phyloP scores from a whole-genome alignment of 306 rosid species.

The Neltuma alba region DNA sequence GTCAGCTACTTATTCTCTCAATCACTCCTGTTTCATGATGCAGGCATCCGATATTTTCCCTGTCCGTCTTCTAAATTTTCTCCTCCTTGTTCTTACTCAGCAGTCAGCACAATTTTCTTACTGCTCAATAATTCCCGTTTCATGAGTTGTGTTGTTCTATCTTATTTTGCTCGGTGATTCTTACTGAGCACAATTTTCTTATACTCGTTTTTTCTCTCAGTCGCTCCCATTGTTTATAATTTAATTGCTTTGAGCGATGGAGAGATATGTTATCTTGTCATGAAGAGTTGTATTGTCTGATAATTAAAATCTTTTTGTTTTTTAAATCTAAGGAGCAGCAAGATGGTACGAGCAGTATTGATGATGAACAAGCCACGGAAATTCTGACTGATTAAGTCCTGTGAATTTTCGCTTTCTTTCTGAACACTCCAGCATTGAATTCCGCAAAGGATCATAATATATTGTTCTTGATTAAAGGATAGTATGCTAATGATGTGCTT shows the following conservation, averaged over 20 bases:
- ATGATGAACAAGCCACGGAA: constrained; percentile 85
- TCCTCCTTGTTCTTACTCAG: neutral
- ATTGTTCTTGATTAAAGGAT: neutral
- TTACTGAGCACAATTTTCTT: neutral
- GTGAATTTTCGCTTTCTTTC: constrained; percentile 60
- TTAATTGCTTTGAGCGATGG: neutral
- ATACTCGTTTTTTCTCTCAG: neutral
- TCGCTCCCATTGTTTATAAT: neutral
- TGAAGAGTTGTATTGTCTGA: neutral
- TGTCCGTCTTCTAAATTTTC: neutral
- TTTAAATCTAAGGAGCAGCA: constrained; percentile 12
- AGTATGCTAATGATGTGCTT: constrained; percentile 28
- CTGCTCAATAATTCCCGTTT: neutral
- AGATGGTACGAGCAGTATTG: constrained; percentile 74
- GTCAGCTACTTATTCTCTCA: neutral
- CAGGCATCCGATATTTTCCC: neutral
- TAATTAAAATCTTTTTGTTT: neutral
- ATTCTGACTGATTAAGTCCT: constrained; percentile 79
- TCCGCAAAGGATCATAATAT: neutral
- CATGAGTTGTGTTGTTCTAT: neutral
- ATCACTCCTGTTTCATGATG: neutral
- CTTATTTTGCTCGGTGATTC: neutral
- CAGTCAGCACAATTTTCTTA: neutral
- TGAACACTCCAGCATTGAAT: neutral
- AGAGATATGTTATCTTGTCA: constrained; percentile 7